Percentiles rank a stretch among this genome's conserved stretches.
Evolutionary conservation across 371 early-diverging fungal genomes (phyloP).

Genomic region (Spiromyces aspiralis): DNA sequence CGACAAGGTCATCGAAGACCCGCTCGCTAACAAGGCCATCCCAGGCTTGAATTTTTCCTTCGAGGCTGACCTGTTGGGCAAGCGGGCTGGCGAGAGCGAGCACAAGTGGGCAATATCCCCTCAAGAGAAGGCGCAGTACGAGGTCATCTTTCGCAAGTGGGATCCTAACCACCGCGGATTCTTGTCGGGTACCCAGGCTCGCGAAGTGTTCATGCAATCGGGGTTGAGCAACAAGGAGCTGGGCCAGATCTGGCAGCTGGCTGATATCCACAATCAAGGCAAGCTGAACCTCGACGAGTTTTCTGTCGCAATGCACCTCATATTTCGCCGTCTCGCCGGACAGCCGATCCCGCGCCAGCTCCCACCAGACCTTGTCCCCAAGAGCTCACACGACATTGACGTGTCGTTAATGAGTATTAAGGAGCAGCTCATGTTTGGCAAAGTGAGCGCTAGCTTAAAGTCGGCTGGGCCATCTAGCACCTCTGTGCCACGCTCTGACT

Average conservation of each 20-base stretch:
- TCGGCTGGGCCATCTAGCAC: background rate
- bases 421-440: conserved; percentile 13
- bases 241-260: conserved; percentile 72
- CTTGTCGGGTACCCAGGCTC: conserved; percentile 60
- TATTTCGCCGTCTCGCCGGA: conserved; percentile 64
- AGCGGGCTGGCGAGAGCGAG: conserved; percentile 5
- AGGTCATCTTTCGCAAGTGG: conserved; percentile 73
- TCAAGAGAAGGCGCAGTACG: conserved; percentile 63
- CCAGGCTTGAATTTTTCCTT: conserved; percentile 15
- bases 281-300: conserved; percentile 83
- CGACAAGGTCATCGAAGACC: background rate
- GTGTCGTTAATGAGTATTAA: conserved; percentile 17
- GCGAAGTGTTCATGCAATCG: conserved; percentile 72
- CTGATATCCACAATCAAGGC: conserved; percentile 71
- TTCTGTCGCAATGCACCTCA: conserved; percentile 85
- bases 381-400: conserved; percentile 14
- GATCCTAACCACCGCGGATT: conserved; percentile 59
- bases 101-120: conserved; percentile 58
- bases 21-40: background rate
- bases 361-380: conserved; percentile 49
- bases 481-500: background rate
- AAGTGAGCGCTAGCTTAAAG: background rate
- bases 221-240: conserved; percentile 60
- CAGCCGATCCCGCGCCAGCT: conserved; percentile 55
- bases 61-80: conserved; percentile 6